Percentiles rank a stretch among this genome's conserved stretches.
Conservation (phyloP, 495 filamentous ascomycete species). For the Hypoxylon fragiforme region DNA sequence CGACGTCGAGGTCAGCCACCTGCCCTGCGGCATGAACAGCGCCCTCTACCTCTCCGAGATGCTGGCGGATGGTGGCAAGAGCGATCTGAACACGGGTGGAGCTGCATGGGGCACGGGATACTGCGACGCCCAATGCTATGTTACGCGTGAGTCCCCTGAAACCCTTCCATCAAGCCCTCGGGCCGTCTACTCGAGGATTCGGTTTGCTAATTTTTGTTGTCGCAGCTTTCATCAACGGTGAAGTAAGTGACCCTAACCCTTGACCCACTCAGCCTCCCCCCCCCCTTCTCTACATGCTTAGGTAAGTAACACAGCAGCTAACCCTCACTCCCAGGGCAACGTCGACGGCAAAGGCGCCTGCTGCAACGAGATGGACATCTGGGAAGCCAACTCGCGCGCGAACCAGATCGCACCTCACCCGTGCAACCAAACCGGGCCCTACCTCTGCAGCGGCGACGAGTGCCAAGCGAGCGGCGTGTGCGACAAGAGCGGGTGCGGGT, state of each 20-base stretch:
- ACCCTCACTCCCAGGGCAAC: constrained; percentile 45
- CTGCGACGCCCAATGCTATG: constrained; percentile 69
- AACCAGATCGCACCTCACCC: constrained; percentile 62
- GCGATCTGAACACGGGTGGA: constrained; percentile 60
- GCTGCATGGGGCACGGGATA: constrained; percentile 70
- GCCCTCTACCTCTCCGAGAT: constrained; percentile 71
- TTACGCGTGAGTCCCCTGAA: constrained; percentile 24
- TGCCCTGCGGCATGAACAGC: constrained; percentile 69
- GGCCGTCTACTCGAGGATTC: no score
- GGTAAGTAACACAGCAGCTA: not conserved
- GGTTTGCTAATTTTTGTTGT: no score
- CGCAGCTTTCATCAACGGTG: constrained; percentile 64
- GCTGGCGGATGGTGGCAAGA: constrained; percentile 57
- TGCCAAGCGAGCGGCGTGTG: constrained; percentile 59
- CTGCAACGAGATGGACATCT: constrained; percentile 67
- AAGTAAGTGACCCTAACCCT: constrained; percentile 39
- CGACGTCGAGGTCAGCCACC: constrained; percentile 63
- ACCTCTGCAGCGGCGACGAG: constrained; percentile 54
- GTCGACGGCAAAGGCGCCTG: constrained; percentile 52
- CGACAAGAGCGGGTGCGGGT: constrained; percentile 66
- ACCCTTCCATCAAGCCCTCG: no score
- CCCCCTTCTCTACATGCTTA: not conserved
- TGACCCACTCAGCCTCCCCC: not conserved
- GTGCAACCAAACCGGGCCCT: constrained; percentile 51
- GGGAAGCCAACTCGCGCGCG: constrained; percentile 63